Evolutionary conservation across 495 filamentous ascomycete genomes (phyloP).

Genomic region (Aspergillus hancockii): DNA sequence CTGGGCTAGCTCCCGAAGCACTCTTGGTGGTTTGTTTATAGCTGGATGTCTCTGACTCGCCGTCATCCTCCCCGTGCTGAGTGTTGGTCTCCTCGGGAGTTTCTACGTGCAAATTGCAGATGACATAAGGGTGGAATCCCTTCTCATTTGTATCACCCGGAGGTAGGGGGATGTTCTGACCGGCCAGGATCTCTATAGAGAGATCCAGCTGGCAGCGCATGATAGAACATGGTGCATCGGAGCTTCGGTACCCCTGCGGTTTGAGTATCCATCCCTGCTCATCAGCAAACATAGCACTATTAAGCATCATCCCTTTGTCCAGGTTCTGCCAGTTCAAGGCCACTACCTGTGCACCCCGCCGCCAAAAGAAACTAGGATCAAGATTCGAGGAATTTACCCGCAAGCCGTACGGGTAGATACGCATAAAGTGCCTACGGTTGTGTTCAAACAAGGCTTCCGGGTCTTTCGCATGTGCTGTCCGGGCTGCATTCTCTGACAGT

Average conservation of each 20-base stretch:
- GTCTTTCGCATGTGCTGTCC: slow-evolving; percentile 65
- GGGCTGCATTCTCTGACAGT: slow-evolving; percentile 76
- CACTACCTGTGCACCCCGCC: slow-evolving; percentile 86
- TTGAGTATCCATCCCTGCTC: slow-evolving; percentile 84
- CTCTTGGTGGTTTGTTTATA: slow-evolving; percentile 71
- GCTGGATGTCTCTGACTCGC: slow-evolving; percentile 53
- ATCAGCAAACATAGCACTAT: slow-evolving; percentile 86
- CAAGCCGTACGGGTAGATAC: slow-evolving; percentile 81
- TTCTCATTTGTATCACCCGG: slow-evolving; percentile 53
- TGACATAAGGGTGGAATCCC: slow-evolving; percentile 75
- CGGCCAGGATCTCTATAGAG: slow-evolving; percentile 53
- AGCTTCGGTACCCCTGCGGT: slow-evolving; percentile 64
- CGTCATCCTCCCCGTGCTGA: slow-evolving; percentile 41
- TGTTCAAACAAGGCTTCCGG: slow-evolving; percentile 69
- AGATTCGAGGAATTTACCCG: slow-evolving; percentile 83
- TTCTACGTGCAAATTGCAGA: slow-evolving; percentile 79
- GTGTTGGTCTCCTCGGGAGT: slow-evolving; percentile 36
- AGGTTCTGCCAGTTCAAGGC: slow-evolving; percentile 93
- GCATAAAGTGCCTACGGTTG: slow-evolving; percentile 83
- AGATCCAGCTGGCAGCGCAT: slow-evolving; percentile 39
- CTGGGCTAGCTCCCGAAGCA: slow-evolving; percentile 61
- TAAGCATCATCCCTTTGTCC: slow-evolving; percentile 94
- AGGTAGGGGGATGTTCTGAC: slow-evolving; percentile 52
- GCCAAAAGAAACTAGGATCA: slow-evolving; percentile 82
- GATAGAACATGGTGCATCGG: slow-evolving; percentile 26